Evolutionary conservation across 306 rosid genomes (phyloP).

Genomic region (Inga oerstediana): DNA sequence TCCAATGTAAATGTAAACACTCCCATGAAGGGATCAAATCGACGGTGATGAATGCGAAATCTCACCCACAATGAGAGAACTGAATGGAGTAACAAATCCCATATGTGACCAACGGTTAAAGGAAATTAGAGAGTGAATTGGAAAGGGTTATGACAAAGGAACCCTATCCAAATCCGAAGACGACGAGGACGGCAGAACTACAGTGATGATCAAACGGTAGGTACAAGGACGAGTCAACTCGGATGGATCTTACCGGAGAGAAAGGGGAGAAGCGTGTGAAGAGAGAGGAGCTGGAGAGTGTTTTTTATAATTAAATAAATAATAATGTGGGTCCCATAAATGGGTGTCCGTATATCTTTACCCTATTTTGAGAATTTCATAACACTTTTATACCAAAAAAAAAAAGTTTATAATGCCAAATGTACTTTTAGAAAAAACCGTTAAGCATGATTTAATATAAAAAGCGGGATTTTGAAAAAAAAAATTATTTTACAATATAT

Average conservation of each 20-base stretch:
- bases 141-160: background rate
- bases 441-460: too few relatives aligned
- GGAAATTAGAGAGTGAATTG: background rate
- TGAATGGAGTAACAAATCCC: slow-evolving; percentile 31
- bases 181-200: slow-evolving; percentile 12
- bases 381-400: too few relatives aligned
- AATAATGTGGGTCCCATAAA: too few relatives aligned
- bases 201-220: background rate
- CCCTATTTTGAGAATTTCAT: too few relatives aligned
- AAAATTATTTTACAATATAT: too few relatives aligned
- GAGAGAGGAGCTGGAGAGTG: too few relatives aligned
- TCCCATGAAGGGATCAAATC: slow-evolving; percentile 14
- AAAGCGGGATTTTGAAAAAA: too few relatives aligned
- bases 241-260: background rate
- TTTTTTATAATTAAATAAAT: too few relatives aligned
- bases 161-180: slow-evolving; percentile 27
- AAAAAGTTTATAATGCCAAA: too few relatives aligned
- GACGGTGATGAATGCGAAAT: slow-evolving; percentile 36
- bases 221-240: slow-evolving; percentile 57
- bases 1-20: slow-evolving; percentile 17
- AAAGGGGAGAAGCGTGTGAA: too few relatives aligned
- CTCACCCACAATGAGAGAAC: slow-evolving; percentile 68
- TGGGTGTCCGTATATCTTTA: too few relatives aligned
- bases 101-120: background rate
- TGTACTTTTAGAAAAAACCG: too few relatives aligned